Evolutionary conservation across 1,139 yeast species (phyloP).

Genomic region (Chernovozyma aurita): DNA sequence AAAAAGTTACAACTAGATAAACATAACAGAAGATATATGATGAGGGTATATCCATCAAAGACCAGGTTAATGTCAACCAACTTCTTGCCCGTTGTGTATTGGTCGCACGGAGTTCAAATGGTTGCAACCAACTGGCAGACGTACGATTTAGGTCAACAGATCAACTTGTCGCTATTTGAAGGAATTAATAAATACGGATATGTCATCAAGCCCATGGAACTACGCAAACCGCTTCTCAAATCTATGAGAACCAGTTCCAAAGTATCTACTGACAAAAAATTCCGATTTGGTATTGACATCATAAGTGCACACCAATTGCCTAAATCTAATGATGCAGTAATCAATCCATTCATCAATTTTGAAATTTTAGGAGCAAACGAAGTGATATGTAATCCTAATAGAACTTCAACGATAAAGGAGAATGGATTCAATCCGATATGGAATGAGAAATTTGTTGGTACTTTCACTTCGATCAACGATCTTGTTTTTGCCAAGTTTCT

Average conservation of each 20-base stretch:
- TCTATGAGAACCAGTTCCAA: conserved; percentile 13
- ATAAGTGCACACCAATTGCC: conserved; percentile 88
- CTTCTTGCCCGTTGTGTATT: conserved; percentile 70
- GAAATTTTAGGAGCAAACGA: conserved; percentile 47
- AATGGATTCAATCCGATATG: conserved; percentile 89
- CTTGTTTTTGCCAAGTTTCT: conserved; percentile 33
- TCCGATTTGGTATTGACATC: conserved; percentile 41
- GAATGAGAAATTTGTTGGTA: conserved; percentile 52
- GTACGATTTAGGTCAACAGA: conserved; percentile 80
- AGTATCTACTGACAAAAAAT: conserved; percentile 7
- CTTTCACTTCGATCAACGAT: conserved; percentile 31
- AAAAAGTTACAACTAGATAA: conserved; percentile 55
- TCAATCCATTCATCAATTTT: conserved; percentile 56
- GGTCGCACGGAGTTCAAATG: conserved; percentile 89
- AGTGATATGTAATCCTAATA: conserved; percentile 20
- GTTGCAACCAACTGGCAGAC: conserved; percentile 98
- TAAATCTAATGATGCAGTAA: conserved; percentile 41
- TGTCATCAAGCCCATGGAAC: conserved; percentile 62
- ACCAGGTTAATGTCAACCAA: conserved; percentile 74
- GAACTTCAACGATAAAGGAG: conserved; percentile 38
- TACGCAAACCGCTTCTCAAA: conserved; percentile 33
- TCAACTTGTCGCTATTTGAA: conserved; percentile 82
- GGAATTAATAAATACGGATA: conserved; percentile 63
- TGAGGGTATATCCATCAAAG: conserved; percentile 86
- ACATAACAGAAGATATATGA: conserved; percentile 70